phyloP scores from a whole-genome alignment of 495 filamentous ascomycete genomes.

The Podospora conica region DNA sequence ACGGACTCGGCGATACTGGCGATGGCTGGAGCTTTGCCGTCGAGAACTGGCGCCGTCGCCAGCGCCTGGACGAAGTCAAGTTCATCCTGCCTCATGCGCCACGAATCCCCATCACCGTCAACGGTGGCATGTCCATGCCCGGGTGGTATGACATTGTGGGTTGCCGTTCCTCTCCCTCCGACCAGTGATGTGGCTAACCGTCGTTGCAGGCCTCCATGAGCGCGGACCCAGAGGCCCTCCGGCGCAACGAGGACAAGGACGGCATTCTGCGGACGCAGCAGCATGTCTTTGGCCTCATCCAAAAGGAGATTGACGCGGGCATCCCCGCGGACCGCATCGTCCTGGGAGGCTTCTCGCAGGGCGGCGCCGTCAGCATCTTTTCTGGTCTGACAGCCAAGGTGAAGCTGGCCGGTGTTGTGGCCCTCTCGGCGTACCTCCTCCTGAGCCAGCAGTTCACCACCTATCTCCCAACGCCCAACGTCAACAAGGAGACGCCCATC shows the following conservation, averaged over 20 bases:
- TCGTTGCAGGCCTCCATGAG: conserved; percentile 23
- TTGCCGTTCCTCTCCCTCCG: conserved; percentile 16
- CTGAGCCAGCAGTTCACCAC: conserved; percentile 65
- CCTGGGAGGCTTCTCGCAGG: conserved; percentile 61
- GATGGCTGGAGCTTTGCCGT: conserved; percentile 72
- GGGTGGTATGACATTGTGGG: conserved; percentile 90
- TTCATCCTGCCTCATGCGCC: conserved; percentile 97
- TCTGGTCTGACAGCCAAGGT: conserved; percentile 64
- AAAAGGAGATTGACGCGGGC: conserved; percentile 73
- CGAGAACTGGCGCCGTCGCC: conserved; percentile 80
- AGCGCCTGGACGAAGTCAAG: conserved; percentile 79
- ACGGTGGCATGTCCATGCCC: conserved; percentile 72
- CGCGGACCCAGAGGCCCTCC: conserved; percentile 42
- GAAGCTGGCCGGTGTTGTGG: conserved; percentile 83
- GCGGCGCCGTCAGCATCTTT: conserved; percentile 50
- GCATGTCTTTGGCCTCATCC: conserved; percentile 75
- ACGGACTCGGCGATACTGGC: conserved; percentile 71
- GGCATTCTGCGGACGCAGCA: conserved; percentile 68
- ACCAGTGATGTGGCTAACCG: not conserved
- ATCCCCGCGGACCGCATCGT: conserved; percentile 80
- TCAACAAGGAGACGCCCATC: conserved; percentile 75
- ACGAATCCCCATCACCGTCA: conserved; percentile 82
- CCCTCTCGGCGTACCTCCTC: conserved; percentile 75
- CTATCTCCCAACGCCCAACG: conserved; percentile 54
- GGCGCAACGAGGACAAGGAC: conserved; percentile 60